Evolutionary conservation across 179 eudicot genomes (phyloP), one percentile per base, ranked within the genome.

Genomic region (Nepenthes alata): DNA sequence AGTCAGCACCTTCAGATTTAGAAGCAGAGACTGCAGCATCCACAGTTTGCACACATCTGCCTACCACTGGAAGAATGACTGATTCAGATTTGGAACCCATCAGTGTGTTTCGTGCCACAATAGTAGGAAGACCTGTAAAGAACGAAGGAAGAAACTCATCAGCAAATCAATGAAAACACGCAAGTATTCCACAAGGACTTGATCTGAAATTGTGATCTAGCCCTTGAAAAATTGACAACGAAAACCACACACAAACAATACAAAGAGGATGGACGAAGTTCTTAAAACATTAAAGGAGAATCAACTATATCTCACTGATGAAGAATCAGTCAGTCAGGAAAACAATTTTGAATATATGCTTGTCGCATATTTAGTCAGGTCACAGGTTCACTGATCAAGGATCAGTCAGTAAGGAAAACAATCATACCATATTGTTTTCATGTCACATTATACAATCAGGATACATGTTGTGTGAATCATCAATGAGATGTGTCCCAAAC

Each of bases 1-100:
- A 89, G 74, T 93, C 98, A 66, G 98, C 98, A 47, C 98, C 98
- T 84, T 93, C 98, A 36, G 87, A 78, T 65, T 70, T 82, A 67
- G 88, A 81, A 53, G 96, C 97, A 69, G 66, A 76, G 53, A 76
- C 57, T 57, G 98, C 98, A 70, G 88, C 83, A 65, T 76, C 76
- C 37, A 73, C 58, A 59, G 86, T 77, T 70, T 84, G 79, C 58
- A 93, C 91, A 15, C 69, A 77, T 71, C 87, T 89, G 59, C 86
- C 98, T 15, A 93, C 86, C 67, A 93, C 72, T 53, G 98, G 98
- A 67, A 93, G 98, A 70, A 80, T 64, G 58, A 86, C 81, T 35
- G 96, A 83, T 58, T 86, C 93, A 73, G 85, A 73, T 70, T 72
- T 93, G 6, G 96, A 73, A 67, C 72, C 86, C 76, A 80, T 80